Evolutionary conservation across 108 stramenopile genomes (phyloP).

Genomic region (Cyclotella cryptica): DNA sequence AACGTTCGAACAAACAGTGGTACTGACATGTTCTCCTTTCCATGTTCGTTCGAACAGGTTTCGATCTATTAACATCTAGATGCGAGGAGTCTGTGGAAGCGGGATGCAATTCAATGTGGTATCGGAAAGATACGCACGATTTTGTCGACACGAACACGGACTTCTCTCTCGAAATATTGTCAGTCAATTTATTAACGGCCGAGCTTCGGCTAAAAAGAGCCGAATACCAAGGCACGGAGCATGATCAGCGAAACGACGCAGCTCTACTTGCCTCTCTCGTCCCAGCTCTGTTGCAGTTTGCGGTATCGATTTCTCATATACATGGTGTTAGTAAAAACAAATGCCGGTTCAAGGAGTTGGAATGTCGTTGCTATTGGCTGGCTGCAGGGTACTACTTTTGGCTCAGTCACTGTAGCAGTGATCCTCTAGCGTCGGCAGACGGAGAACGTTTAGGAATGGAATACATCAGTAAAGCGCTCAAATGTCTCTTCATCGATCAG

Average conservation of each 20-base stretch:
- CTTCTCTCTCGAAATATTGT: slow-evolving; percentile 54
- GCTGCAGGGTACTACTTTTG: slow-evolving; percentile 69
- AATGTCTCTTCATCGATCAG: slow-evolving; percentile 32
- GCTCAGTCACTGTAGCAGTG: slow-evolving; percentile 59
- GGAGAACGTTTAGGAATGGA: slow-evolving; percentile 64
- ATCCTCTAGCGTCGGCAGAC: slow-evolving; percentile 53
- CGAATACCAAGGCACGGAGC: slow-evolving; percentile 50
- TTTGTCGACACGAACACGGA: slow-evolving; percentile 1
- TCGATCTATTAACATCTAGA: slow-evolving; percentile 21
- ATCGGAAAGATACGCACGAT: slow-evolving; percentile 12
- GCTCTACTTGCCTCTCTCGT: slow-evolving; percentile 56
- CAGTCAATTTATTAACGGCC: slow-evolving; percentile 74
- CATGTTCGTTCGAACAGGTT: slow-evolving; percentile 27
- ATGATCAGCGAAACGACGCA: slow-evolving; percentile 61
- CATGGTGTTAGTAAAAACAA: slow-evolving; percentile 3
- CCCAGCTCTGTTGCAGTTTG: slow-evolving; percentile 58
- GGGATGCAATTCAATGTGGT: slow-evolving; percentile 24
- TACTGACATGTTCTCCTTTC: not conserved
- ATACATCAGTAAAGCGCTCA: slow-evolving; percentile 60
- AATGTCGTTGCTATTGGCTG: slow-evolving; percentile 75
- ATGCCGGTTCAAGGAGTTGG: slow-evolving; percentile 37
- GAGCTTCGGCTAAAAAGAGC: slow-evolving; percentile 75
- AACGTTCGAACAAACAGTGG: too few relatives aligned
- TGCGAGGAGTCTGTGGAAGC: not conserved
- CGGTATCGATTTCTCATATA: slow-evolving; percentile 25